Evolutionary conservation across 192 early-diverging fungal species (phyloP), one percentile per base, ranked within the genome.

Genomic region (Entophlyctis luteolus): DNA sequence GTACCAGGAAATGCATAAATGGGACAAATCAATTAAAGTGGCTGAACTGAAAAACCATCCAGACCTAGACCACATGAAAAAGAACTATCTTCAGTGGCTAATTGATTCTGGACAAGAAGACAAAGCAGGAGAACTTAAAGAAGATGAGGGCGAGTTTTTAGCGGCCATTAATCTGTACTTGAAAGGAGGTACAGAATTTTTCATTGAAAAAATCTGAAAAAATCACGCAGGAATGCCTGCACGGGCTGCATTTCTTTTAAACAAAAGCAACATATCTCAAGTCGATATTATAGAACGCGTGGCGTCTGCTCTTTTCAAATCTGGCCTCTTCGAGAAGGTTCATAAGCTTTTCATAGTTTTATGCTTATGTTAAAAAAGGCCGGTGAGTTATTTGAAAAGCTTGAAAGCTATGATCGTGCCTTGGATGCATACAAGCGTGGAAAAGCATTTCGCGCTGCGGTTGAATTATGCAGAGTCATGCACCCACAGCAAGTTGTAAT

Each of bases 1-100:
- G 81, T 87, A 87, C 70, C 85, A 87, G 71, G 84, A 86, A 45
- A 71, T 87, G 71, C 85, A 87, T 72, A 84, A 87, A 65, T 86
- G 85, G 85, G 72, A 87, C 52, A 62, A 80, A 49, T 86, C 81
- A 3, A 87, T 87, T 52, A 86, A 86, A 67, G 84, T 87, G 18
- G 85, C 85, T 5, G 85, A 87, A 57, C 47, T 75, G 29, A 84
- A 79, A 49, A 83, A 87, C 59, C 84, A 86, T 69, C 81, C 82
- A 5, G 82, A 87, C 52, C 68, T 87, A 32, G 82, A 80, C 3
- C 77, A 59, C 22, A 67, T 87, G 68, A 84, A 79, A 50, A 65
- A 69, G n/a, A 86, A 87, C 67, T 87, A 87, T 71, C 78, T 81
- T 48, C 75, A 79, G 59, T 87, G 85, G 85, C 71, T 87, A 18